These are phyloP conservation scores for Fusarium burgessii DNA, from an alignment of 2,329 filamentous ascomycete genomes.

Conservation along the genomic window DNA sequence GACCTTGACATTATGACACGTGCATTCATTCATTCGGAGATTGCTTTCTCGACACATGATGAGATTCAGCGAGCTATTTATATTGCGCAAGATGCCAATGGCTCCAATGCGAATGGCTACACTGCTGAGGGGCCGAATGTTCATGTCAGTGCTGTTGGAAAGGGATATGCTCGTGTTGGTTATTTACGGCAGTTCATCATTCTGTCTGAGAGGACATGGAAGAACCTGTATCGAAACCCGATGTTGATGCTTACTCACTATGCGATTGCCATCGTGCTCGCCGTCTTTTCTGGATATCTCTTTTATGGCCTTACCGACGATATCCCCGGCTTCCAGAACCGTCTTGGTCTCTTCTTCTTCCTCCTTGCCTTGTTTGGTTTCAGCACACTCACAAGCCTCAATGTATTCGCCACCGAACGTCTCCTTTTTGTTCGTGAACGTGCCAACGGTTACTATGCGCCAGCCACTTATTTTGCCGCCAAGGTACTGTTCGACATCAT, in stretches of 20 bases:
- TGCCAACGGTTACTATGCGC: slow-evolving; percentile 96
- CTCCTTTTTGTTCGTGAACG: slow-evolving; percentile 92
- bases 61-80: slow-evolving; percentile 80
- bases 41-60: slow-evolving; percentile 78
- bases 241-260: slow-evolving; percentile 99
- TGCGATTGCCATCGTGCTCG: slow-evolving; percentile 93
- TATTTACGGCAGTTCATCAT: slow-evolving; percentile 87
- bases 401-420: slow-evolving; percentile 91
- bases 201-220: slow-evolving; percentile 91
- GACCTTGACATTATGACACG: slow-evolving; percentile 86
- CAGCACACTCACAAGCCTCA: slow-evolving; percentile 92
- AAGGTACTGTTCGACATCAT: slow-evolving; percentile 99
- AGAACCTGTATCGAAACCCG: slow-evolving; percentile 95
- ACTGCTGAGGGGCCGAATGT: slow-evolving; percentile 60
- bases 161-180: slow-evolving; percentile 85
- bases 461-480: slow-evolving; percentile 91
- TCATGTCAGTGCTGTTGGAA: slow-evolving; percentile 72
- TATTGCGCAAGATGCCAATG: slow-evolving; percentile 75
- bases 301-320: slow-evolving; percentile 98
- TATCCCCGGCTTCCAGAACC: slow-evolving; percentile 97
- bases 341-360: slow-evolving; percentile 97
- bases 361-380: slow-evolving; percentile 95
- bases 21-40: slow-evolving; percentile 81
- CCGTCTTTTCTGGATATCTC: slow-evolving; percentile 92
- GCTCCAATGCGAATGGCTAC: slow-evolving; percentile 67